phyloP scores from a whole-genome alignment of 495 filamentous ascomycete genomes.

The Penicillium canariense region DNA sequence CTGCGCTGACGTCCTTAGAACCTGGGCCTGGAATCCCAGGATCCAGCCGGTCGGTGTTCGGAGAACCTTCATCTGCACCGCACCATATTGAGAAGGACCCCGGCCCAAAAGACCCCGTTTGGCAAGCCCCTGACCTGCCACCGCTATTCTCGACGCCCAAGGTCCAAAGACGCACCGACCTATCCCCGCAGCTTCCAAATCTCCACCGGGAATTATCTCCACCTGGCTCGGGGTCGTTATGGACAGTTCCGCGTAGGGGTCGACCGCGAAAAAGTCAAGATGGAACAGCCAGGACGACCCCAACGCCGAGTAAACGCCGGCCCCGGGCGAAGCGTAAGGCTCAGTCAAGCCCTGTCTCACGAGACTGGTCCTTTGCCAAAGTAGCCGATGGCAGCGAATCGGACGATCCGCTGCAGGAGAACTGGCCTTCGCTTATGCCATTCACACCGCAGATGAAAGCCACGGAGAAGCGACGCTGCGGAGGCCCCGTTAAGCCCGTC shows the following conservation, averaged over 20 bases:
- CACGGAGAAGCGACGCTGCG: neutral
- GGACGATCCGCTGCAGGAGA: constrained; percentile 47
- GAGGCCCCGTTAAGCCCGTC: no score
- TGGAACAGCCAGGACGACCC: constrained; percentile 22
- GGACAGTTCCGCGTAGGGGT: constrained; percentile 32
- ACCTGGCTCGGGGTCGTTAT: constrained; percentile 39
- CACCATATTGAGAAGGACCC: constrained; percentile 4
- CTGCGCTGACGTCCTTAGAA: constrained; percentile 11
- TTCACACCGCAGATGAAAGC: constrained; percentile 7
- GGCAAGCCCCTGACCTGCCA: constrained; percentile 44
- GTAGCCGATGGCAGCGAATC: constrained; percentile 41
- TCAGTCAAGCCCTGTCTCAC: constrained; percentile 37
- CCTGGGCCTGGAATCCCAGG: neutral
- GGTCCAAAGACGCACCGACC: constrained; percentile 16
- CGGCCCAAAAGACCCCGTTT: constrained; percentile 22
- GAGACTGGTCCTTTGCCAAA: constrained; percentile 46
- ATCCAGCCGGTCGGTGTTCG: neutral
- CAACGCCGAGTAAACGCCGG: constrained; percentile 21
- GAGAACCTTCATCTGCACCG: neutral
- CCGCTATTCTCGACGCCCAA: constrained; percentile 36
- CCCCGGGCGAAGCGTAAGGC: constrained; percentile 28
- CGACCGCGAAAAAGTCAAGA: constrained; percentile 21
- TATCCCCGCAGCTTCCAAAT: constrained; percentile 17
- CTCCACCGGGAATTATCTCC: constrained; percentile 28
- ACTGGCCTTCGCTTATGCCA: constrained; percentile 34